A percentile compares a stretch with the other conserved stretches of the same genome.
phyloP scores from a whole-genome alignment of 2,329 filamentous ascomycete genomes.

The Colletotrichum liaoningense region DNA sequence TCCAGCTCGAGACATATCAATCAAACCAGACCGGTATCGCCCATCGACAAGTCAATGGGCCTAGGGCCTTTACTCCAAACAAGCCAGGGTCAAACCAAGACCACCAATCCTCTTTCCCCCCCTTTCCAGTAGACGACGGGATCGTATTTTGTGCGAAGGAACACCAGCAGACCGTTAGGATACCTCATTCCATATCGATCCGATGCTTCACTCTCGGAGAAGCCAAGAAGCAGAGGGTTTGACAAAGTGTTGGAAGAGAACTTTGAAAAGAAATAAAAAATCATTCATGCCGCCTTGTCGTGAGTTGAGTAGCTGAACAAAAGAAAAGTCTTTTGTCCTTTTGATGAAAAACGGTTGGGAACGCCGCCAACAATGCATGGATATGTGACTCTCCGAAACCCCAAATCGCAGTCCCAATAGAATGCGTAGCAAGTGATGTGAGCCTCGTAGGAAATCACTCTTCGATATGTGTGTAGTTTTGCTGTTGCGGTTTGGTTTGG shows the following conservation, averaged over 20 bases:
- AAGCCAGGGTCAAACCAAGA: slow-evolving; percentile 22
- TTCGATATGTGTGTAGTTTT: slow-evolving; percentile 7
- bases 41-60: slow-evolving; percentile 17
- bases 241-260: slow-evolving; percentile 28
- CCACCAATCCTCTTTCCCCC: slow-evolving; percentile 23
- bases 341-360: slow-evolving; percentile 38
- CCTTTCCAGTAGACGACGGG: neutral
- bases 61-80: slow-evolving; percentile 29
- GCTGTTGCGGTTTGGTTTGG: neutral
- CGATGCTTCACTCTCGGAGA: slow-evolving; percentile 32
- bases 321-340: slow-evolving; percentile 35
- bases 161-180: slow-evolving; percentile 35
- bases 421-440: slow-evolving; percentile 32
- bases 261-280: slow-evolving; percentile 33
- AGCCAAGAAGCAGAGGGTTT: slow-evolving; percentile 36
- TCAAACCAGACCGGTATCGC: slow-evolving; percentile 20
- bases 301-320: slow-evolving; percentile 36
- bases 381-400: slow-evolving; percentile 35
- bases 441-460: slow-evolving; percentile 3
- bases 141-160: slow-evolving; percentile 7
- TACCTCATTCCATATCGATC: slow-evolving; percentile 6
- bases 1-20: slow-evolving; percentile 10
- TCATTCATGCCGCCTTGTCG: slow-evolving; percentile 35
- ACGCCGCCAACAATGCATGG: slow-evolving; percentile 53
- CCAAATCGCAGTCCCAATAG: slow-evolving; percentile 29